Base-by-base conservation (phyloP, 495 filamentous ascomycete genomes). In the Aspergillus mulundensis region DNA sequence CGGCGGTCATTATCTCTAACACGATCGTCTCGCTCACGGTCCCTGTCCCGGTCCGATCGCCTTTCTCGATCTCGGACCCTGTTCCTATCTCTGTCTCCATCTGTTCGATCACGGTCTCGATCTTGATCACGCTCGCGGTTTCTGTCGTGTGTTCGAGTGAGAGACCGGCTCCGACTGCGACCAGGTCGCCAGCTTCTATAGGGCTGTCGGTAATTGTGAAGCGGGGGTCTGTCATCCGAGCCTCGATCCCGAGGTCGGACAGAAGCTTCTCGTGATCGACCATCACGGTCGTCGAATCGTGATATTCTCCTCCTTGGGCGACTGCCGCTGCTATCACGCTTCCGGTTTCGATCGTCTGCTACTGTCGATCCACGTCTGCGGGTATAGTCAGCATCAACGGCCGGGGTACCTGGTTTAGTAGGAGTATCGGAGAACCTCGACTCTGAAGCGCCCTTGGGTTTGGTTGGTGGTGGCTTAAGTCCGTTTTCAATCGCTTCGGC, bases 401-500 rank as follows among this genome's bases (percentile, higher is more conserved):
- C 57, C 32, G 63, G 61, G 41, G 63, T 75, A 42, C 54, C 60
- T 18, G 62, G 54, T 56, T 69, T 63, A 5, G 68, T 70, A 23
- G 64, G 66, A 14, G 64, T 54, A 34, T 60, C 65, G 12, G 66
- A 64, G 48, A 62, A 57, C 63, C 67, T 66, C 18, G 66, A 61
- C 55, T 76, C 72, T 16, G 53, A 58, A 16, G 47, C 30, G 53
- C 49, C 59, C 49, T 71, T 72, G 7, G 66, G 40, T 28, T 61
- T 54, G n/a, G 67, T 61, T 10, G 62, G 20, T 16, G 66, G 53
- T 47, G 65, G 67, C 40, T 75, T 77, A 30, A 76, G 64, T 12
- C 73, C 74, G 47, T 73, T 75, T 49, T 79, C 76, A 44, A 75
- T 74, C 10, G 72, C 76, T 54, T 79, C 76, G 5, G 76, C 76